Percentiles rank a stretch among this genome's conserved stretches.
phyloP scores from a whole-genome alignment of 352 stramenopile species.

The Paralagenidium karlingii region DNA sequence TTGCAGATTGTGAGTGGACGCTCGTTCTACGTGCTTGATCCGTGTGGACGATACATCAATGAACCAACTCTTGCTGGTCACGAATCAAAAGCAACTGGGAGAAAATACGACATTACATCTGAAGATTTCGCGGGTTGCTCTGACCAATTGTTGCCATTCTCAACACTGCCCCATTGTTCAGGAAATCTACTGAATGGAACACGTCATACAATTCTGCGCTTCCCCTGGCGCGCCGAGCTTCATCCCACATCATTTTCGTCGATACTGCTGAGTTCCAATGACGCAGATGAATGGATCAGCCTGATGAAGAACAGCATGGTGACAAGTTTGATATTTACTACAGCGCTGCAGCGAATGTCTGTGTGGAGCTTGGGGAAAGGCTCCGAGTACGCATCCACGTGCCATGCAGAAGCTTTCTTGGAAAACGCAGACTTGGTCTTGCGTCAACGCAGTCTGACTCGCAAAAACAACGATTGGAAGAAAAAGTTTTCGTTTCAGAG shows the following conservation, averaged over 20 bases:
- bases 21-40: constrained; percentile 69
- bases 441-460: constrained; percentile 25
- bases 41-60: constrained; percentile 28
- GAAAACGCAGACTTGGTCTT: constrained; percentile 23
- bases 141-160: constrained; percentile 64
- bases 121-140: constrained; percentile 56
- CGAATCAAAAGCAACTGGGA: constrained; percentile 12
- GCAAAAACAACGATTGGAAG: constrained; percentile 53
- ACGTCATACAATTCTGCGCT: constrained; percentile 51
- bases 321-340: constrained; percentile 64
- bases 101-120: constrained; percentile 43
- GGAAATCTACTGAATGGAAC: constrained; percentile 35
- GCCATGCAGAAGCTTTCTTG: constrained; percentile 31
- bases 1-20: constrained; percentile 68
- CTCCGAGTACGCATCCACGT: constrained; percentile 45
- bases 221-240: too few species aligned
- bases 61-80: constrained; percentile 1
- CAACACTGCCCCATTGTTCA: constrained; percentile 38
- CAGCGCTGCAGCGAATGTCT: constrained; percentile 41
- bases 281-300: too few species aligned
- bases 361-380: constrained; percentile 52
- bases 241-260: too few species aligned
- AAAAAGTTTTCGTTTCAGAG: constrained; percentile 65
- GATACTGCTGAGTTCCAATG: too few species aligned
- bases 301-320: too few species aligned